Base-by-base conservation (phyloP, 176 grass and related monocot species). In the Avena atlantica region DNA sequence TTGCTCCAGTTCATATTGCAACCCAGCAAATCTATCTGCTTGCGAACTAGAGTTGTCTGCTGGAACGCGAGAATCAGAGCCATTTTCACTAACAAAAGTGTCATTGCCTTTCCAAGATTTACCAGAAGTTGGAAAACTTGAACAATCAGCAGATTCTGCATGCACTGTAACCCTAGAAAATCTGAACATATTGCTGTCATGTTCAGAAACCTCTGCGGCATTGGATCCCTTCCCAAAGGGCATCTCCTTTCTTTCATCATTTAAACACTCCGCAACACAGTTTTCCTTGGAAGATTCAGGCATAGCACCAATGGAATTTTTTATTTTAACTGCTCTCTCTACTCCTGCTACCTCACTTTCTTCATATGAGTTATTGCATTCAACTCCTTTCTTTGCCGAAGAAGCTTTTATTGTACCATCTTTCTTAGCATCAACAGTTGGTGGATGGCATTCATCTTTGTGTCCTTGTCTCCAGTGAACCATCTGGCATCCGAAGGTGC, bases 401-500 rank as follows among this genome's bases (percentile, higher is more conserved):
- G 77, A 70, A 67, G 60, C 68, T 57, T 66, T 58, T 57, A 40
- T 59, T 91, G 19, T 59, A 17, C 52, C 24, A 15, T 52, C 84
- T 27, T 68, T 58, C 51, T 80, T 90, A 70, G 87, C 58, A 87
- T 67, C 73, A 78, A 77, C 27, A 83, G 14, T 65, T 91, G 65
- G 53, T 68, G 84, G 89, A 67, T 74, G 70, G 66, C 96, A 98
- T 82, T 92, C 87, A 65, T 93, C 92, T 87, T 92, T 96, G 87
- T 98, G 97, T 62, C 89, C 97, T 89, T 89, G 87, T 88, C 97
- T 94, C 97, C 94, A 96, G 53, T 98, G 93, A 81, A 81, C 83
- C 76, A 94, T 96, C 40, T 98, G 97, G 62, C 97, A 98, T 82
- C 91, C 93, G 23, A 93, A 74, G 56, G 97, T 90, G 64, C 97